A percentile compares a stretch with the other conserved stretches of the same genome.
These are phyloP conservation scores for slime mould (Dictyostelium discoideum) DNA, from an alignment of 78 protist species.

Conservation along the genomic window dicty_2.7 NC_007091.3:2666001-2666500, in stretches of 20 bases:
- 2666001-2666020: neutral
- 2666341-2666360: neutral
- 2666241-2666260: constrained; percentile 64
- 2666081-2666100: constrained; percentile 37
- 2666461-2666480: constrained; percentile 28
- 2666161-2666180: constrained; percentile 23
- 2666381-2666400: constrained; percentile 45
- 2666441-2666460: constrained; percentile 38
- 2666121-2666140: neutral
- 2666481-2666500: constrained; percentile 39
- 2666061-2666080: constrained; percentile 33
- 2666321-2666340: neutral
- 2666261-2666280: constrained; percentile 17
- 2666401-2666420: constrained; percentile 22
- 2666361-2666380: neutral
- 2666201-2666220: constrained; percentile 33
- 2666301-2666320: neutral
- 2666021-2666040: constrained; percentile 24
- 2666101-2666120: neutral
- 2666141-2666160: neutral
- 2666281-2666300: constrained; percentile 30
- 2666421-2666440: constrained; percentile 27
- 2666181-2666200: constrained; percentile 45
- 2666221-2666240: constrained; percentile 45
- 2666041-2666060: neutral